Percentiles rank a stretch among this genome's conserved stretches.
Conservation (phyloP, 805 yeast genomes). For the Myxozyma lipomycoides region DNA sequence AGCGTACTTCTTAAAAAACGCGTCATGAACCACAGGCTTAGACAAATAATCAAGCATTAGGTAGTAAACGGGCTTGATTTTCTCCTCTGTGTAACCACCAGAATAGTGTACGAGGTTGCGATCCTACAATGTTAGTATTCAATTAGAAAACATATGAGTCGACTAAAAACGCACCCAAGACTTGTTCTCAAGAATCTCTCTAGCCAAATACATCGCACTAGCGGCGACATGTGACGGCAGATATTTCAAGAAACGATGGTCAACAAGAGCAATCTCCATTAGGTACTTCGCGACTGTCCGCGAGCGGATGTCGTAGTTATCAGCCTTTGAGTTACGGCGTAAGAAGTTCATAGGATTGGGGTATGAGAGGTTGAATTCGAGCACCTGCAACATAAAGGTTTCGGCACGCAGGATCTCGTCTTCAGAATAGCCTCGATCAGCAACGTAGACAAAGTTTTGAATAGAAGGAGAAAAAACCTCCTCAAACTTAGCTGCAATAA, state of each 20-base stretch:
- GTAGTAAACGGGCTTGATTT: slow-evolving; percentile 66
- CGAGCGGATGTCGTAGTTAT: slow-evolving; percentile 89
- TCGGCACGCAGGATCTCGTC: slow-evolving; percentile 87
- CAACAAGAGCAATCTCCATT: slow-evolving; percentile 87
- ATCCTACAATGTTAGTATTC: slow-evolving; percentile 50
- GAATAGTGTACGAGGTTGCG: slow-evolving; percentile 84
- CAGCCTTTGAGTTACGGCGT: slow-evolving; percentile 92
- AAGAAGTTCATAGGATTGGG: slow-evolving; percentile 98
- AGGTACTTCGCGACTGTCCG: slow-evolving; percentile 91
- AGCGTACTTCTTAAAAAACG: slow-evolving; percentile 89
- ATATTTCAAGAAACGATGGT: slow-evolving; percentile 75
- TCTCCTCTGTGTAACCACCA: slow-evolving; percentile 78
- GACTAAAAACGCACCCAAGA: slow-evolving; percentile 20
- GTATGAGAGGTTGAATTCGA: slow-evolving; percentile 93
- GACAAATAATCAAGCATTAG: slow-evolving; percentile 64
- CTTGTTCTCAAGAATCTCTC: slow-evolving; percentile 65
- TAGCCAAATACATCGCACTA: slow-evolving; percentile 83
- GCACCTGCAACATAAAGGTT: slow-evolving; percentile 81
- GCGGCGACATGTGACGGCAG: slow-evolving; percentile 96
- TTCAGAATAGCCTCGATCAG: slow-evolving; percentile 76
- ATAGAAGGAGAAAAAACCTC: slow-evolving; percentile 93
- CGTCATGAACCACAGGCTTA: slow-evolving; percentile 83
- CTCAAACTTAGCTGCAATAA: slow-evolving; percentile 92
- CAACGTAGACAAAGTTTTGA: slow-evolving; percentile 88
- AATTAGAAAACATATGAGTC: neutral